Percentiles rank a stretch among this genome's conserved stretches.
phyloP scores from a whole-genome alignment of 305 asterid genomes.

The Plantago lanceolata region DNA sequence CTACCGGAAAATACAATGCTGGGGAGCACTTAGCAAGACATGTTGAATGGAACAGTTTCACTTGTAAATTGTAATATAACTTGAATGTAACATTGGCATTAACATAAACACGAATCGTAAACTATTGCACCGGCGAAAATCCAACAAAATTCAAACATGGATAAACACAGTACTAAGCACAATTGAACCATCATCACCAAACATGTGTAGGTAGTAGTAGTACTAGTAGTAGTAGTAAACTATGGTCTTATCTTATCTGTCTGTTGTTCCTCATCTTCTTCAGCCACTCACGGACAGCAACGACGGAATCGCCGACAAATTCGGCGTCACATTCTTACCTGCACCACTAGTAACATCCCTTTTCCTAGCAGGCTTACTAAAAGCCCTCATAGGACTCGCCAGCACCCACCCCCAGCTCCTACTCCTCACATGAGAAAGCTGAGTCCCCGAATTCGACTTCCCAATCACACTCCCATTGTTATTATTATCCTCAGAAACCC shows the following conservation, averaged over 20 bases:
- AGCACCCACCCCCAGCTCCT: conserved; percentile 61
- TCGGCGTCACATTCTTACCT: conserved; percentile 33
- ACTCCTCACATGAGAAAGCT: conserved; percentile 39
- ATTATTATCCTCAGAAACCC: conserved; percentile 26
- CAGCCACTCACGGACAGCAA: conserved; percentile 50
- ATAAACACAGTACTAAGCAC: conserved; percentile 5
- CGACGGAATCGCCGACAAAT: conserved; percentile 46
- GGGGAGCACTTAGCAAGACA: not conserved
- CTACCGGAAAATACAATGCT: too few species aligned
- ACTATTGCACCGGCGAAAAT: not conserved
- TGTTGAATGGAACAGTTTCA: not conserved
- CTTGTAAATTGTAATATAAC: not conserved
- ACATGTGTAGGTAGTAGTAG: not conserved
- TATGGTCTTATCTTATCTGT: too few species aligned
- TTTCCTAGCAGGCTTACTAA: conserved; percentile 37
- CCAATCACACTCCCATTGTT: conserved; percentile 20
- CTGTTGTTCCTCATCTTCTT: conserved; percentile 13
- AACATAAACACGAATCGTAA: conserved; percentile 12
- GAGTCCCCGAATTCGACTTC: conserved; percentile 18
- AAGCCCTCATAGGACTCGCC: conserved; percentile 59
- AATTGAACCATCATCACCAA: not conserved
- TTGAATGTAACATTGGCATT: not conserved
- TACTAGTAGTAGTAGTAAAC: conserved; percentile 6
- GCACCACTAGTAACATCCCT: conserved; percentile 34
- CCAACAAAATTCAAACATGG: conserved; percentile 6